Base-by-base conservation (phyloP, 176 grass and related monocot species). In the Calamus simplicifolius region DNA sequence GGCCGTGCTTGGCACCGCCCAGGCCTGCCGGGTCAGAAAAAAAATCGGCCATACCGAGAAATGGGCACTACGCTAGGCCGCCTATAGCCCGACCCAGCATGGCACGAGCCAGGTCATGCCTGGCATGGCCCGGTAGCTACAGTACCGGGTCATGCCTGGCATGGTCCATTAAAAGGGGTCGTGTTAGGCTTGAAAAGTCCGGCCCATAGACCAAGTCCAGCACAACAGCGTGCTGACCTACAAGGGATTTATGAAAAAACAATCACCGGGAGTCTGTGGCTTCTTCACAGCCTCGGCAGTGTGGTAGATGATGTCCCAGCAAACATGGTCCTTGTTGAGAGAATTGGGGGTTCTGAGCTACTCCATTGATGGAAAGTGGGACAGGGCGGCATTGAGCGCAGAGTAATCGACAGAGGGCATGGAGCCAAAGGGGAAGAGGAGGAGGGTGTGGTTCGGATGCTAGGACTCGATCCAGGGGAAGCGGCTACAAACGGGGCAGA, bases 251-350 rank as follows among this genome's bases (percentile, higher is more conserved):
- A 87, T 62, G 0, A 27, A 69, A 63, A 95, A 87, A 18, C 13
- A n/a, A 26, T 81, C 78, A 16, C 27, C 64, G 15, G 66, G 70
- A 0, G 51, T 63, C 13, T 73, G 76, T 4, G 48, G 77, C 59
- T 95, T 95, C 83, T 90, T 95, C 60, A 90, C 69, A 14, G 84
- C 80, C 64, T 90, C 77, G 0, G 86, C 85, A 0, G 86, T 90
- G 48, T 38, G 69, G 77, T 87, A 95, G 56, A 95, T 87, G n/a
- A 90, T 68, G 64, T 90, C 68, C 91, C 91, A 95, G 64, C 82
- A 85, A 25, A 95, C 77, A 73, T 95, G 91, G 51, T 95, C 82
- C 70, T 90, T 87, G 27, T 80, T 90, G 18, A 95, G 86, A 7
- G 49, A 52, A 53, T 90, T 90, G 2, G 77, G 77, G 69, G 79